These are phyloP conservation scores for Coniochaeta sp. DNA, from an alignment of 2,329 filamentous ascomycete genomes.

Conservation along the genomic window DNA sequence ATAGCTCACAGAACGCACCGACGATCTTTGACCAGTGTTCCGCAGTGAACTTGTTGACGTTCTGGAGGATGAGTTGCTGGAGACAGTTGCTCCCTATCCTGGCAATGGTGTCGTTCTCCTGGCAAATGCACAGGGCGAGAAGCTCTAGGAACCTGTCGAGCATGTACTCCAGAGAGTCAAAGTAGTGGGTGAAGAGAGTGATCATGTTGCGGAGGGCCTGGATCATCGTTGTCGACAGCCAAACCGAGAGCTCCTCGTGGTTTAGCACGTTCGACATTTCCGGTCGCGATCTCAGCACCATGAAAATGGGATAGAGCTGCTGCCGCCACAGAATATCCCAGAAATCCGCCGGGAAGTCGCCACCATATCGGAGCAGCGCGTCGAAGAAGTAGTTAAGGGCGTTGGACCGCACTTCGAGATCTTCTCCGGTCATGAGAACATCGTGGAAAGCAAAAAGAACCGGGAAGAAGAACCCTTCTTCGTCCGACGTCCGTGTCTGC, in stretches of 20 bases:
- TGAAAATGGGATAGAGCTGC: conserved; percentile 95
- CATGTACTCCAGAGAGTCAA: conserved; percentile 94
- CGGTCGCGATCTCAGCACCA: conserved; percentile 91
- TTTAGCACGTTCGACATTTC: conserved; percentile 95
- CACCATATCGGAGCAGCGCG: conserved; percentile 80
- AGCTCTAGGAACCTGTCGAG: conserved; percentile 94
- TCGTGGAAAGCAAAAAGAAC: conserved; percentile 98
- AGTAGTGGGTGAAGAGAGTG: conserved; percentile 97
- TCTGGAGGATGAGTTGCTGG: conserved; percentile 93
- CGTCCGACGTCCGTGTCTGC: conserved; percentile 75
- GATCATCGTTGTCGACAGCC: conserved; percentile 99
- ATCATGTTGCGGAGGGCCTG: conserved; percentile 98
- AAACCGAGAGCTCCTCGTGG: conserved; percentile 95
- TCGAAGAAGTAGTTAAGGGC: conserved; percentile 97
- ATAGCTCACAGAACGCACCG: conserved; percentile 90
- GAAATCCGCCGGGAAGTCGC: conserved; percentile 86
- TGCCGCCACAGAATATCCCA: conserved; percentile 99
- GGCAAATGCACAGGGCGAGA: conserved; percentile 90
- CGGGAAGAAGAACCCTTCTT: conserved; percentile 98
- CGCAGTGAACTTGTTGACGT: conserved; percentile 82
- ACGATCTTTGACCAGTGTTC: conserved; percentile 94
- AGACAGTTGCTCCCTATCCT: conserved; percentile 97
- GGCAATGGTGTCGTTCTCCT: conserved; percentile 98
- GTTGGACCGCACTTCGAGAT: conserved; percentile 86
- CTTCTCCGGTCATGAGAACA: conserved; percentile 97